Base-by-base conservation (phyloP, 2,329 filamentous ascomycete genomes). In the Penicillium paneum region DNA sequence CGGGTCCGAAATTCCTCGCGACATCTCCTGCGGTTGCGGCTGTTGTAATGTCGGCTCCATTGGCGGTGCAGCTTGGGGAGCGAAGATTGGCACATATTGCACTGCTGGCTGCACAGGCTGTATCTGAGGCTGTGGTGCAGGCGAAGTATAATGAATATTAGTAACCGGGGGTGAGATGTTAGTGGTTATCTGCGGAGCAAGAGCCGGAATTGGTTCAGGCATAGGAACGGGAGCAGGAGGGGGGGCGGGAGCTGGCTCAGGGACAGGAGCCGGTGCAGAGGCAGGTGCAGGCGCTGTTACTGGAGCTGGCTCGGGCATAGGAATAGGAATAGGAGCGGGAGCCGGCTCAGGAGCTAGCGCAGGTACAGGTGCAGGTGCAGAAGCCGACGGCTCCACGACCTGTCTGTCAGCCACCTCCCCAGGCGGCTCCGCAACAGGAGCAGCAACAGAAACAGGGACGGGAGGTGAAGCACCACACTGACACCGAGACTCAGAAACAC, bases 71-170 rank as follows among this genome's bases (percentile, higher is more conserved):
- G 75, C 73, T 56, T 84, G 80, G 3, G 84, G 79, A 7, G 86
- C 82, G 45, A 85, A 80, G 4, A 87, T 77, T 2, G 83, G 82
- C 50, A 78, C 78, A 64, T 85, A 86, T 44, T 81, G 66, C 44
- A 54, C 28, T 3, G 39, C 15, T 8, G 52, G 52, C 8, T 54
- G 52, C 6, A 21, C 1, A 8, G 49, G 39, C 17, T 54, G 52
- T 13, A 24, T 11, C n/a, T 40, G 35, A 19, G 26, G n/a, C 19
- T 49, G 51, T 1, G 77, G 66, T 19, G 81, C 78, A 8, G 61
- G 65, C 6, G 71, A 61, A 3, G 63, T 59, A 8, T 65, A 58
- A 43, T 59, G 41, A 10, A 57, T 40, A 42, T 56, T 58, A 19
- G 43, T 56, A 3, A 41, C 34, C 4, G 56, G 56, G 13, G 56